phyloP scores from a whole-genome alignment of 495 filamentous ascomycete species.

The Penicillium robsamsonii region DNA sequence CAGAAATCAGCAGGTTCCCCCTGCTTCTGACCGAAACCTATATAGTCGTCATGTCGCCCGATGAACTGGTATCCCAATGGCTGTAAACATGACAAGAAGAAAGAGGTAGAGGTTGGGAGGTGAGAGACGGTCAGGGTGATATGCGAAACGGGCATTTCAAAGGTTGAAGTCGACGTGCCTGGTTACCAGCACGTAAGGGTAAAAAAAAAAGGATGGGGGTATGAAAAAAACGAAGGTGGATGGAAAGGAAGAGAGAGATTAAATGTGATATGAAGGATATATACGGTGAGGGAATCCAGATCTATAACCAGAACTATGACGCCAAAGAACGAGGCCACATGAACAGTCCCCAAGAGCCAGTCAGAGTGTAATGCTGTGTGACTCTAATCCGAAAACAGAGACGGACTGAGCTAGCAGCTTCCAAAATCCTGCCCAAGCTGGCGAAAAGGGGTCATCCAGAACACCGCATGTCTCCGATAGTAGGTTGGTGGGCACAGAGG shows the following conservation, averaged over 20 bases:
- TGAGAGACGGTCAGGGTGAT: slow-evolving; percentile 67
- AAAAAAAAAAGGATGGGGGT: slow-evolving; percentile 11
- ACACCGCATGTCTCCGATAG: slow-evolving; percentile 7
- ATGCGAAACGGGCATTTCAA: slow-evolving; percentile 57
- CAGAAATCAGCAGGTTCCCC: slow-evolving; percentile 57
- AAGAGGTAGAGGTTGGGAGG: slow-evolving; percentile 73
- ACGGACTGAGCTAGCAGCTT: slow-evolving; percentile 1
- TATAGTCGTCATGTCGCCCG: slow-evolving; percentile 48
- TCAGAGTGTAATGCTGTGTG: slow-evolving; percentile 12
- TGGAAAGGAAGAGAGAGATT: slow-evolving; percentile 27
- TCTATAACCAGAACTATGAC: slow-evolving; percentile 25
- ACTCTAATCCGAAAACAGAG: slow-evolving; percentile 7
- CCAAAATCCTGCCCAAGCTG: slow-evolving; percentile 19
- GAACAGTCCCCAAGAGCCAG: slow-evolving; percentile 18
- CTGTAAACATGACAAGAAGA: slow-evolving; percentile 73
- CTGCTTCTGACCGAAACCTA: slow-evolving; percentile 55
- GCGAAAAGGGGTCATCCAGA: neutral
- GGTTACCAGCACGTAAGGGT: slow-evolving; percentile 10
- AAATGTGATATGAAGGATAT: slow-evolving; percentile 16
- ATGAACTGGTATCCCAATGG: slow-evolving; percentile 75
- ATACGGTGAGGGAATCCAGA: slow-evolving; percentile 20
- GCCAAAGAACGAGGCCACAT: slow-evolving; percentile 9
- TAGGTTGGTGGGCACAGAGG: slow-evolving; percentile 1
- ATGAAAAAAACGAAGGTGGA: slow-evolving; percentile 24
- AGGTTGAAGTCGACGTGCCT: slow-evolving; percentile 15